Evolutionary conservation across 2,329 filamentous ascomycete species (phyloP).

Genomic region (Arthrobotrys megalospora): DNA sequence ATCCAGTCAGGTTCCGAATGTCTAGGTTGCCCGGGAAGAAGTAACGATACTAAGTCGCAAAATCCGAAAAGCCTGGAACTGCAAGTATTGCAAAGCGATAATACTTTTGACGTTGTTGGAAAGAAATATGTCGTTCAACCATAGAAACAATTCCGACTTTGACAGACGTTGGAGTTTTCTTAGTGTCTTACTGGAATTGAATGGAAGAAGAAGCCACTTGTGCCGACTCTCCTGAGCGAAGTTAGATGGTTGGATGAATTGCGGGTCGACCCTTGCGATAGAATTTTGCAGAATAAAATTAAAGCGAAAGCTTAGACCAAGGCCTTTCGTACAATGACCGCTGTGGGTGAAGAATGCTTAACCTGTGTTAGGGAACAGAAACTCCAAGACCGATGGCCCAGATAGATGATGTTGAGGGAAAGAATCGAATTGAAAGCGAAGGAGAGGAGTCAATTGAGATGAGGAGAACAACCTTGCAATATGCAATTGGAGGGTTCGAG

Average conservation of each 20-base stretch:
- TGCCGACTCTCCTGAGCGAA: conserved; percentile 1
- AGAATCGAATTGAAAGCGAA: conserved; percentile 42
- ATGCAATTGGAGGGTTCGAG: conserved; percentile 46
- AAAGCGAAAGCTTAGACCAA: background rate
- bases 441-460: conserved; percentile 42
- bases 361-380: conserved; percentile 1
- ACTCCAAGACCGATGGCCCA: background rate
- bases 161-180: conserved; percentile 1
- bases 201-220: background rate
- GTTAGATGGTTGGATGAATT: background rate
- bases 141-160: conserved; percentile 31
- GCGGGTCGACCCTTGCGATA: conserved; percentile 5
- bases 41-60: conserved; percentile 4
- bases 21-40: background rate
- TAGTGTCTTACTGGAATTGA: background rate
- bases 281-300: background rate
- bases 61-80: background rate
- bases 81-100: conserved; percentile 5
- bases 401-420: conserved; percentile 41
- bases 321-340: background rate
- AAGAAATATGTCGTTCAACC: conserved; percentile 27
- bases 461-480: conserved; percentile 50
- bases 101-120: conserved; percentile 13
- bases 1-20: background rate
- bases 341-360: background rate